These are phyloP conservation scores for Xylaria sp. DNA, from an alignment of 2,329 filamentous ascomycete species.

Conservation along the genomic window DNA sequence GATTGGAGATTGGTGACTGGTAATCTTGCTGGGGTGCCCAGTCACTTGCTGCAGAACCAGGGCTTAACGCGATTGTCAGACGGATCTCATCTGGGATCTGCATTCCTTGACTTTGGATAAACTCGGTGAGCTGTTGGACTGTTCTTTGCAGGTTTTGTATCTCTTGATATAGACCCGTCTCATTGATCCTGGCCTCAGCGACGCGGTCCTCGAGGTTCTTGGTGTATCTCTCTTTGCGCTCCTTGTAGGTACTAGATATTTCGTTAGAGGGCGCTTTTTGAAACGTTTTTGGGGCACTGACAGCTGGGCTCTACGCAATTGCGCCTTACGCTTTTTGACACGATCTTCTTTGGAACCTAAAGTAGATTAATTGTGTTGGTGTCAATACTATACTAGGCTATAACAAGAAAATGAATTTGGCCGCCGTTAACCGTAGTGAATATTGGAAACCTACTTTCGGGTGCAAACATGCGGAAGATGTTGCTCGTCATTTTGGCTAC, in stretches of 20 bases:
- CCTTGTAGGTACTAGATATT: constrained; percentile 19
- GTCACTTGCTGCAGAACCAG: neutral
- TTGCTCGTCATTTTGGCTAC: constrained; percentile 11
- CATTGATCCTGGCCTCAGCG: constrained; percentile 12
- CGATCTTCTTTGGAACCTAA: constrained; percentile 26
- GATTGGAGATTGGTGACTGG: neutral
- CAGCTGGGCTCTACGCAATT: constrained; percentile 26
- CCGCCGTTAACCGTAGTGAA: neutral
- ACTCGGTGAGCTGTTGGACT: constrained; percentile 9
- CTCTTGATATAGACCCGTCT: constrained; percentile 16
- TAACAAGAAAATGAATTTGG: neutral
- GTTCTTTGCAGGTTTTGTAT: constrained; percentile 18
- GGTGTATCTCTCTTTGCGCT: constrained; percentile 28
- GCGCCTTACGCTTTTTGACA: constrained; percentile 23
- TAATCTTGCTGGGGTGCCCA: constrained; percentile 7
- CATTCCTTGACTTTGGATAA: constrained; percentile 17
- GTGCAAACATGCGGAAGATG: constrained; percentile 29
- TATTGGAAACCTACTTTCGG: constrained; percentile 15
- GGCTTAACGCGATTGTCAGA: neutral
- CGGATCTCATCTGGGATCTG: constrained; percentile 17
- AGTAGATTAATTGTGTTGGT: neutral
- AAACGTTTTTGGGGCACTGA: neutral
- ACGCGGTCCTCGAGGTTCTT: constrained; percentile 26
- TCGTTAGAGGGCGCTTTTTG: neutral
- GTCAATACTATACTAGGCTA: neutral